Evolutionary conservation across 1,284 basidiomycete genomes (phyloP).

Genomic region (Kwoniella shivajii): DNA sequence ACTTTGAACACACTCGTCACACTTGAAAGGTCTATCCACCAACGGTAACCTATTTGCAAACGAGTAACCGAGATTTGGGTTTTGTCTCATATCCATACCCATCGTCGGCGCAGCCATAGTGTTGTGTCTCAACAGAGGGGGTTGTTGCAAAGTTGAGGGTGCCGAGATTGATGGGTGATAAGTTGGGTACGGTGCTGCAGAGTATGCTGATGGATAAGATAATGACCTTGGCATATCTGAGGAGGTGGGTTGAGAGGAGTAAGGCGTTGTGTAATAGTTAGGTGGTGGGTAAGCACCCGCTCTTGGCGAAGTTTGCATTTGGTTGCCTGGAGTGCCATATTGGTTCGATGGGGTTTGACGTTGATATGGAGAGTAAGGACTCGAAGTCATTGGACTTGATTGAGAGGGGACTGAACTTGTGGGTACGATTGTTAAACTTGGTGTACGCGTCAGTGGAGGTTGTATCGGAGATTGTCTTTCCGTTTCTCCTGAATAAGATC

Average conservation of each 20-base stretch:
- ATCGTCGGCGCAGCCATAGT: conserved; percentile 27
- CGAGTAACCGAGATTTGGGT: conserved; percentile 32
- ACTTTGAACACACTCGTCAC: conserved; percentile 54
- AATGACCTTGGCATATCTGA: conserved; percentile 50
- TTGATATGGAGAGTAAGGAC: conserved; percentile 12
- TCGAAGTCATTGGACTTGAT: conserved; percentile 16
- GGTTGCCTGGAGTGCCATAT: conserved; percentile 7
- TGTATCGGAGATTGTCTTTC: conserved; percentile 22
- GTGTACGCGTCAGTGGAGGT: conserved; percentile 6
- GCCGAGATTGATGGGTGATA: conserved; percentile 22
- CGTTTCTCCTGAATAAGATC: conserved; percentile 42
- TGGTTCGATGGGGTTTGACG: not conserved
- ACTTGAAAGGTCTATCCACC: conserved; percentile 54
- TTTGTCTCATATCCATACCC: conserved; percentile 19
- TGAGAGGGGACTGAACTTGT: conserved; percentile 14
- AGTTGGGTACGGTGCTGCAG: conserved; percentile 30
- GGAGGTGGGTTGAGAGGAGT: conserved; percentile 22
- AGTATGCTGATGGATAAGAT: conserved; percentile 42
- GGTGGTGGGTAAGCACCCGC: conserved; percentile 6
- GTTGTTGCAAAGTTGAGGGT: conserved; percentile 18
- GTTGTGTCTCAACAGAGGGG: conserved; percentile 34
- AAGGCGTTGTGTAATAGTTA: conserved; percentile 25
- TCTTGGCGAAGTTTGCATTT: conserved; percentile 15
- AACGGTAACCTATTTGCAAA: conserved; percentile 42
- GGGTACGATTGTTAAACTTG: conserved; percentile 9